These are phyloP conservation scores for Sordaria brevicollis DNA, from an alignment of 495 filamentous ascomycete species.

Conservation along the genomic window DNA sequence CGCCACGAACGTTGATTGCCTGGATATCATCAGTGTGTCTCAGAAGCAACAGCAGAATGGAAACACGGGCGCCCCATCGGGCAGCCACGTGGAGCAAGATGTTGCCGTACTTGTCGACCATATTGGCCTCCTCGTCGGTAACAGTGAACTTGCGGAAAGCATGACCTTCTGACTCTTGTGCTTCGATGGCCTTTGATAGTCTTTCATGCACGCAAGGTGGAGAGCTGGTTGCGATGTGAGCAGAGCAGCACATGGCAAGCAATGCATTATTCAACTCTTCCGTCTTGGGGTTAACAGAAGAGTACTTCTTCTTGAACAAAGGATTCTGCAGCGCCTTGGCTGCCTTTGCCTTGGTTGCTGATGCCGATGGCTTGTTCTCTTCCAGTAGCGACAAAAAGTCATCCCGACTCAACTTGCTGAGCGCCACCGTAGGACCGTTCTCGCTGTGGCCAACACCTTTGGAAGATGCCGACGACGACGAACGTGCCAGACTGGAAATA, in stretches of 20 bases:
- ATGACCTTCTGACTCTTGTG: constrained; percentile 13
- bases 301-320: constrained; percentile 10
- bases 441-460: constrained; percentile 14
- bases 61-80: constrained; percentile 23
- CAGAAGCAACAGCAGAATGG: constrained; percentile 18
- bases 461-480: constrained; percentile 21
- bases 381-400: constrained; percentile 20
- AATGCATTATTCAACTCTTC: constrained; percentile 21
- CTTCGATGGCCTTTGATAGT: constrained; percentile 19
- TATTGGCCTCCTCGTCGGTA: constrained; percentile 21
- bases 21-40: constrained; percentile 20
- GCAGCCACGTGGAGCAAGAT: constrained; percentile 22
- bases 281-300: constrained; percentile 11
- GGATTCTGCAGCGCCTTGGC: not conserved
- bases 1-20: constrained; percentile 20
- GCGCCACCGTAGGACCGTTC: constrained; percentile 12
- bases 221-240: not conserved
- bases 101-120: constrained; percentile 22
- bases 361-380: constrained; percentile 10
- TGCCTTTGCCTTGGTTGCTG: not conserved
- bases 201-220: constrained; percentile 18
- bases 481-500: constrained; percentile 22
- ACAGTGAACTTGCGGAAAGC: constrained; percentile 18
- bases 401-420: constrained; percentile 24
- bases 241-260: constrained; percentile 20